Base-by-base conservation (phyloP, 2,329 filamentous ascomycete species). In the Hypomyces rosellus region DNA sequence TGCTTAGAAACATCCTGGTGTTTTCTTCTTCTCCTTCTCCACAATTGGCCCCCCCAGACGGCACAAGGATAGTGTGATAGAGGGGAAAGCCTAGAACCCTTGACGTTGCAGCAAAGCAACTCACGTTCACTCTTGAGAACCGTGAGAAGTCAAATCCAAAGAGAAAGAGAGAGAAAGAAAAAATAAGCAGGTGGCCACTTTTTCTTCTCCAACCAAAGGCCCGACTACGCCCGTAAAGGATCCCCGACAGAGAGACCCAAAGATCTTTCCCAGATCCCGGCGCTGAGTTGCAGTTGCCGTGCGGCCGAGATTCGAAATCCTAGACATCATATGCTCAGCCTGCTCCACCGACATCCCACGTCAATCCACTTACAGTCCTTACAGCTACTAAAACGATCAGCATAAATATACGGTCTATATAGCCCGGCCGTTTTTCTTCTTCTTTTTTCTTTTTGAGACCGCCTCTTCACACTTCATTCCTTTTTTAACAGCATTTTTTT, bases 301-400 rank as follows among this genome's bases (percentile, higher is more conserved):
- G 43, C 36, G 30, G 40, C 40, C 45, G 37, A 51, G 40, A 34
- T 39, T 36, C 12, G 25, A 30, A 30, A 18, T 40, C 41, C 9
- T 30, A 36, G 37, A 48, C 30, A 48, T 40, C 45, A 48, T 48
- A 51, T 15, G 45, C 43, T 51, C 45, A 45, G 30, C 49, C 16
- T 34, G 49, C 34, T 45, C 49, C 49, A 48, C 45, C 20, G 5
- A 41, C 49, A n/a, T 14, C 18, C 12, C 36, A 39, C 46, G 44
- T 47, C 49, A 43, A 30, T 11, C 25, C 25, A 30, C 25, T 30
- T 30, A 30, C 40, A 40, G 44, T 42, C 39, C 39, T 39, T 43
- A 12, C 16, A 33, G 40, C 14, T 9, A 4, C 34, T 25, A 18
- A 18, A n/a, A 18, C 30, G 15, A 43, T 22, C 18, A 30, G 20